These are phyloP conservation scores for Mortierella alpina DNA, from an alignment of 192 early-diverging fungal species.

Conservation along the genomic window DNA sequence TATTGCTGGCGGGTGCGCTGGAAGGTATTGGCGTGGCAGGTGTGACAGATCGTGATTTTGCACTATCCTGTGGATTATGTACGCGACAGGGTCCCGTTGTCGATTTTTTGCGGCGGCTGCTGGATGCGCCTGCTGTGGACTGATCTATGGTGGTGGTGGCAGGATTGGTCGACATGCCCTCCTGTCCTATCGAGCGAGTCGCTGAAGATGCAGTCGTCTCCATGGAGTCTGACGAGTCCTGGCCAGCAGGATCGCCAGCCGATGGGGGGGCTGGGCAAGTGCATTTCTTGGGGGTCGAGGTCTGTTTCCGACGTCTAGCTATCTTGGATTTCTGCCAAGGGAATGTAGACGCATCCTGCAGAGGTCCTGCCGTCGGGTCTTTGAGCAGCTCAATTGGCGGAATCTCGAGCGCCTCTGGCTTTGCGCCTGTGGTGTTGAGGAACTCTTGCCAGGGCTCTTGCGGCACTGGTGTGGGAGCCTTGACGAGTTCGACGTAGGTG, in stretches of 20 bases:
- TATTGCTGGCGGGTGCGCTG: not conserved
- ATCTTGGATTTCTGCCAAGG: constrained; percentile 51
- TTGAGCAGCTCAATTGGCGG: constrained; percentile 35
- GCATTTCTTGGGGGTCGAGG: constrained; percentile 19
- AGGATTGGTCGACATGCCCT: not conserved
- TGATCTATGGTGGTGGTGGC: not conserved
- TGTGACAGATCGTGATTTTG: constrained; percentile 39
- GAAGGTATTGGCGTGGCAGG: constrained; percentile 8
- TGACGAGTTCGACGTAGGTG: constrained; percentile 50
- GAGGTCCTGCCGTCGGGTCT: constrained; percentile 17
- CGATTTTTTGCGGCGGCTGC: constrained; percentile 28
- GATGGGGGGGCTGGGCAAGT: constrained; percentile 33
- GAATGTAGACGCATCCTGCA: constrained; percentile 42
- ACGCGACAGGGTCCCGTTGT: constrained; percentile 44
- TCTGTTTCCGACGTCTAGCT: constrained; percentile 38
- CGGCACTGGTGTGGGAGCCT: constrained; percentile 27
- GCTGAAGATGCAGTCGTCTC: constrained; percentile 6
- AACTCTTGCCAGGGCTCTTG: constrained; percentile 55
- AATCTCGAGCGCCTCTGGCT: constrained; percentile 42
- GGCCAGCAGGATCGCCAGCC: constrained; percentile 38
- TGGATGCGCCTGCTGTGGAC: not conserved
- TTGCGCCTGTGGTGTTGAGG: constrained; percentile 42
- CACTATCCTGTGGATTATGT: constrained; percentile 23
- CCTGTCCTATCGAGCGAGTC: not conserved
- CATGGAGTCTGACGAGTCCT: constrained; percentile 22